These are phyloP conservation scores for Hyphopichia homilentoma DNA, from an alignment of 805 yeast species.

Conservation along the genomic window DNA sequence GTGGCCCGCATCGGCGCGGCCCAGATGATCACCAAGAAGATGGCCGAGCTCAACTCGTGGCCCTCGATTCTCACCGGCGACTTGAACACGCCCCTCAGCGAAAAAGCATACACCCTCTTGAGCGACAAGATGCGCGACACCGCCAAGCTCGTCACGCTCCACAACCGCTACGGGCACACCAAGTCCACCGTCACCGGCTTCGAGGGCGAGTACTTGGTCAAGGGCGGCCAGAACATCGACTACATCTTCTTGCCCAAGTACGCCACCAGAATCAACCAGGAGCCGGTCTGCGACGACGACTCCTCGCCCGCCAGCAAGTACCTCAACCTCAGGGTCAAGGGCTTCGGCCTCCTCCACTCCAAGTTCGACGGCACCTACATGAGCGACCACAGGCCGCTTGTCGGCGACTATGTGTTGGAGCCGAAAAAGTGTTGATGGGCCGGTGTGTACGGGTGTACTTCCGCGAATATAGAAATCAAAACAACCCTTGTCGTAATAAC, in stretches of 20 bases:
- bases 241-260: conserved; percentile 27
- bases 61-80: conserved; percentile 31
- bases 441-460: too few species aligned
- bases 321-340: conserved; percentile 12
- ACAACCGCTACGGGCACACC: conserved; percentile 24
- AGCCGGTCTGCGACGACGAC: conserved; percentile 10
- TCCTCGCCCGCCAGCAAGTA: conserved; percentile 7
- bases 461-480: not conserved
- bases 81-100: conserved; percentile 22
- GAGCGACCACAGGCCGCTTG: conserved; percentile 36
- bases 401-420: conserved; percentile 21
- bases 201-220: conserved; percentile 18
- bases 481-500: too few species aligned
- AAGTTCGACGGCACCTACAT: conserved; percentile 28
- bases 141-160: conserved; percentile 16
- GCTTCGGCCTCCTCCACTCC: conserved; percentile 30
- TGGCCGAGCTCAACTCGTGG: conserved; percentile 23
- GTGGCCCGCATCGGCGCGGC: conserved; percentile 27
- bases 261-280: conserved; percentile 11
- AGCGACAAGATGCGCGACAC: conserved; percentile 13
- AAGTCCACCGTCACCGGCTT: conserved; percentile 32
- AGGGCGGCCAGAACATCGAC: conserved; percentile 30
- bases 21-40: conserved; percentile 23
- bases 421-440: conserved; percentile 1
- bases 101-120: conserved; percentile 14